Percentiles rank a stretch among this genome's conserved stretches.
phyloP scores from a whole-genome alignment of 1,139 yeast genomes.

The Insectozyma bohioensis region DNA sequence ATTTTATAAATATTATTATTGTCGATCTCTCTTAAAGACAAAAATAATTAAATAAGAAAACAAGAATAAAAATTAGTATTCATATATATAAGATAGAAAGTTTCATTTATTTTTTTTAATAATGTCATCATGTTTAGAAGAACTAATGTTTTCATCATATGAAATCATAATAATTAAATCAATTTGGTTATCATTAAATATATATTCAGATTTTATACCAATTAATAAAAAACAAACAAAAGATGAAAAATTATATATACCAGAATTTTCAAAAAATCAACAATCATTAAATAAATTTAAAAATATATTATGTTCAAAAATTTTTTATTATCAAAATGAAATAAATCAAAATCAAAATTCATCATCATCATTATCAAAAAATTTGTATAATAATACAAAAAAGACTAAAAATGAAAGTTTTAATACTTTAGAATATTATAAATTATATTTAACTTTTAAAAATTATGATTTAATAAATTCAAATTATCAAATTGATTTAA shows the following conservation, averaged over 20 bases:
- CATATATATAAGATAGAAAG: too few relatives aligned
- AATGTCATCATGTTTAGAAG: too few relatives aligned
- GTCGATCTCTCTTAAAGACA: too few relatives aligned
- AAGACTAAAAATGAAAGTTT: too few relatives aligned
- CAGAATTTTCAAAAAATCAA: background rate
- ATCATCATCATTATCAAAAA: too few relatives aligned
- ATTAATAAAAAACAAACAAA: conserved; percentile 1
- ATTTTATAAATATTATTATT: too few relatives aligned
- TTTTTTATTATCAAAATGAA: background rate
- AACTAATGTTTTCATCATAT: conserved; percentile 14
- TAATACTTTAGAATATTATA: too few relatives aligned
- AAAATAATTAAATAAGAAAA: too few relatives aligned
- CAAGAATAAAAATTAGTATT: too few relatives aligned
- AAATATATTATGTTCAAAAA: background rate
- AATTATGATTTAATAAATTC: conserved; percentile 11
- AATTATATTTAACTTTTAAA: conserved; percentile 1
- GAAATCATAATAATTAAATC: conserved; percentile 16
- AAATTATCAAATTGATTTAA: conserved; percentile 19
- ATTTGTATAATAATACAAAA: too few relatives aligned
- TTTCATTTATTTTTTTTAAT: too few relatives aligned
- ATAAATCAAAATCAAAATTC: background rate
- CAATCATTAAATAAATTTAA: background rate
- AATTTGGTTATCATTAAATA: conserved; percentile 17
- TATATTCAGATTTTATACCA: conserved; percentile 4
- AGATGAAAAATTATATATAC: conserved; percentile 4